Conservation (phyloP, 495 filamentous ascomycete species). For the Clavariopsis aquatica region DNA sequence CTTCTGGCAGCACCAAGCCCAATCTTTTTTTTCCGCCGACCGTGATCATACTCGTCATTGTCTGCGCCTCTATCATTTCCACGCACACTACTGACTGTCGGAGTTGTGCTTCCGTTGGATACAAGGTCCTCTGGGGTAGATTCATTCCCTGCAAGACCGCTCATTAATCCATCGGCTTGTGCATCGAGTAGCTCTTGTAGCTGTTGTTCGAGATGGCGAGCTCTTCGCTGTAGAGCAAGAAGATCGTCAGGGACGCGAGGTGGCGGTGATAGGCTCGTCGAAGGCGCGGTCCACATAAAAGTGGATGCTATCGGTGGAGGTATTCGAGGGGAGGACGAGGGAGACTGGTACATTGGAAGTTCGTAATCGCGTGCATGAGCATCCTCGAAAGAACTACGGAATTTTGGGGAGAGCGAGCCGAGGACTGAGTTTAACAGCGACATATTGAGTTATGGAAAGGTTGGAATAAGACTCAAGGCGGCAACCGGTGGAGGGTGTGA, state of each 20-base stretch:
- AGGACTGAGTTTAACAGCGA: slow-evolving; percentile 32
- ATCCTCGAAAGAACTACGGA: slow-evolving; percentile 31
- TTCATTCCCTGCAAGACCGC: slow-evolving; percentile 49
- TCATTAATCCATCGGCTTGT: slow-evolving; percentile 72
- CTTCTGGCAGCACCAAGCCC: slow-evolving; percentile 67
- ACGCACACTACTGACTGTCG: slow-evolving; percentile 46
- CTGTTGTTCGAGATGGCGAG: slow-evolving; percentile 67
- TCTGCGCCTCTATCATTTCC: slow-evolving; percentile 36
- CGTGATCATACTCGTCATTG: slow-evolving; percentile 44
- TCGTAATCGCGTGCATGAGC: slow-evolving; percentile 25
- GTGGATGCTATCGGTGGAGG: slow-evolving; percentile 33
- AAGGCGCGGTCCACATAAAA: slow-evolving; percentile 22
- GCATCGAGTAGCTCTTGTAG: slow-evolving; percentile 82
- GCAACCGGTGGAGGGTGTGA: background rate
- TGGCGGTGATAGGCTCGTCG: slow-evolving; percentile 12
- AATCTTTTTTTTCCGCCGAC: slow-evolving; percentile 59
- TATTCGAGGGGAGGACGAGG: slow-evolving; percentile 13
- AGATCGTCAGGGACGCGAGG: slow-evolving; percentile 39
- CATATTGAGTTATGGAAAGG: slow-evolving; percentile 3
- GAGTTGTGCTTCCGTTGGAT: slow-evolving; percentile 55
- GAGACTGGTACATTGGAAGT: slow-evolving; percentile 24
- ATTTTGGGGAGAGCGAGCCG: slow-evolving; percentile 29
- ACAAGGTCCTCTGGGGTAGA: slow-evolving; percentile 44
- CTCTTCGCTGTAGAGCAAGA: slow-evolving; percentile 52
- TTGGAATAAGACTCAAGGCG: slow-evolving; percentile 1